Conservation (phyloP, 164 flowering plant species). For the Brasenia schreberi region DNA sequence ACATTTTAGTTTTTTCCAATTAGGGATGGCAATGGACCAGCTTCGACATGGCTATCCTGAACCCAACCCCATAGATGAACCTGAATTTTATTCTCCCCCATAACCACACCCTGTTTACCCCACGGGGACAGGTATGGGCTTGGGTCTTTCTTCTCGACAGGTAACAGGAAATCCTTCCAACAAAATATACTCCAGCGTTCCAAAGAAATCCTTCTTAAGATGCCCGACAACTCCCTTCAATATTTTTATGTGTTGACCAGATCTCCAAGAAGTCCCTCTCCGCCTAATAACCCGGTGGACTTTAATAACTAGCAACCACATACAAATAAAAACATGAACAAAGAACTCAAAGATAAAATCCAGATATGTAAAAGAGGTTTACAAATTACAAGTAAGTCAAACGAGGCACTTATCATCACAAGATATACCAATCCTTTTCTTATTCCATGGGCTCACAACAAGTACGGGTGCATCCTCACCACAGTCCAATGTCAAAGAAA, state of each 20-base stretch:
- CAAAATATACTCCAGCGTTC: conserved; percentile 56
- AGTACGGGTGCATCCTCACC: conserved; percentile 40
- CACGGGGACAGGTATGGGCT: too few species aligned
- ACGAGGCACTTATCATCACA: conserved; percentile 24
- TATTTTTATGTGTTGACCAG: conserved; percentile 51
- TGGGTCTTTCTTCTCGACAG: too few species aligned
- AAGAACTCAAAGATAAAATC: too few species aligned
- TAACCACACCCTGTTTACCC: too few species aligned
- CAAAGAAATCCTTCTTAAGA: conserved; percentile 43
- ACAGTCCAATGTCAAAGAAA: conserved; percentile 4
- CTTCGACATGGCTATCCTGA: too few species aligned
- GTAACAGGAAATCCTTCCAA: conserved; percentile 63
- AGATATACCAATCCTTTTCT: conserved; percentile 31
- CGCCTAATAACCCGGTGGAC: conserved; percentile 37
- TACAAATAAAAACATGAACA: neutral
- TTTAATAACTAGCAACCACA: conserved; percentile 37
- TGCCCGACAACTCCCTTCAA: conserved; percentile 50
- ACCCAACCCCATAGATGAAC: too few species aligned
- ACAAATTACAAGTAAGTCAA: too few species aligned
- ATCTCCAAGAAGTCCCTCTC: conserved; percentile 48
- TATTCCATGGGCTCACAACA: conserved; percentile 27
- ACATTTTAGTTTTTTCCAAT: too few species aligned
- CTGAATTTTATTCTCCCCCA: too few species aligned
- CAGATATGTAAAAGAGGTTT: too few species aligned
- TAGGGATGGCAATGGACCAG: too few species aligned